Evolutionary conservation across 306 rosid genomes (phyloP), one percentile per base, ranked within the genome.

Genomic region (Dryas octopetala): DNA sequence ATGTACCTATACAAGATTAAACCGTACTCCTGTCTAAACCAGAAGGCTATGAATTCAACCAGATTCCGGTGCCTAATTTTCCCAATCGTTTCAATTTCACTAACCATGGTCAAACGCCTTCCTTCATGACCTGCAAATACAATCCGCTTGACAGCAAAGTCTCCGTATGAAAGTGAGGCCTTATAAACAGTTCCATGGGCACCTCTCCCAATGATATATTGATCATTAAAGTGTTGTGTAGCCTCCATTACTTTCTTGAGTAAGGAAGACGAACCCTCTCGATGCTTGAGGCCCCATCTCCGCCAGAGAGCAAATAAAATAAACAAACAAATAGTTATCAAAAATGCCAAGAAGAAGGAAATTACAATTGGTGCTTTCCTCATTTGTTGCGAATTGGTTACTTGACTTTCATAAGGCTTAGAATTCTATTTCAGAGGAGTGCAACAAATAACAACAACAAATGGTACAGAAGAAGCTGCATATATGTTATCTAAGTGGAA

Each of bases 151-250:
- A 87, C 85, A 7, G 96, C 98, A 80, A 62, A 89, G 71, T 72
- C 83, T 59, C 72, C 52, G 76, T 83, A 74, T 16, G 88, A 79
- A 62, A 88, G 43, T 12, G 70, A 52, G 62, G 93, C 97, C 84
- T 85, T 90, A 55, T 94, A 94, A 51, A 94, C 96, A 54, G 83
- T 80, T 83, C 98, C 97, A 67, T 94, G 97, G 12, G 91, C 91
- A 79, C 98, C 98, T 85, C 84, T 83, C n/a, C 98, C 98, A 5
- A 94, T 85, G 17, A 94, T 44, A 80, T 78, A 85, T 55, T 51
- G 72, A 32, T 87, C 96, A 66, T 81, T 80, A 11, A 94, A 81
- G 67, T 91, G 85, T 7, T 3, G 85, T 9, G 98, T 91, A 38
- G 91, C 96, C 73, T 87, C 80, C 88, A 89, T 79, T 13, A 87